These are phyloP conservation scores for Plantago elongata DNA, from an alignment of 257 asterid species.

Conservation along the genomic window DNA sequence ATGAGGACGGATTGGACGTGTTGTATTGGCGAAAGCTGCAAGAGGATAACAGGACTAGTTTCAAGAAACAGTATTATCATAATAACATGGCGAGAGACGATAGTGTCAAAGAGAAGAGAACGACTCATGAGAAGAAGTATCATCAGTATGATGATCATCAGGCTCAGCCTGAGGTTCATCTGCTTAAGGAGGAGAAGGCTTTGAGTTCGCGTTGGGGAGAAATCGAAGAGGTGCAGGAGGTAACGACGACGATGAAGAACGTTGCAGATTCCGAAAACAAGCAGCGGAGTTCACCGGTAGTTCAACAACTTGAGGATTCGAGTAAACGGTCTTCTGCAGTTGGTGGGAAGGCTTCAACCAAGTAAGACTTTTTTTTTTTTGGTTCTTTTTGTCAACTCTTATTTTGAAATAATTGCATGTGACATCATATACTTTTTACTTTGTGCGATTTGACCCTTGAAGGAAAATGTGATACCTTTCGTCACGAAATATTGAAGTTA, in stretches of 20 bases:
- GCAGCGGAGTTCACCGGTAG: conserved; percentile 27
- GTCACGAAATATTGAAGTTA: no score
- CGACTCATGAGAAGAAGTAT: conserved; percentile 24
- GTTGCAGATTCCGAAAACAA: conserved; percentile 8
- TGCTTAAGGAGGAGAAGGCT: conserved; percentile 72
- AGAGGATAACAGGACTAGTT: conserved; percentile 37
- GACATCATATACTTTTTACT: no score
- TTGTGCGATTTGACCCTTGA: no score
- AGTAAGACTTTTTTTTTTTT: not conserved
- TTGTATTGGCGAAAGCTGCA: conserved; percentile 72
- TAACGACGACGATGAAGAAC: no score
- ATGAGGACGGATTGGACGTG: conserved; percentile 89
- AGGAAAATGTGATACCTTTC: no score
- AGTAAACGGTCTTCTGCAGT: not conserved
- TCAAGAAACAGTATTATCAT: conserved; percentile 36
- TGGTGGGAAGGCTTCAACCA: not conserved
- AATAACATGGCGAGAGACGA: conserved; percentile 35
- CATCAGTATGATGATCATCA: not conserved
- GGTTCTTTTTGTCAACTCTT: no score
- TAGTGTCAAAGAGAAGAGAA: conserved; percentile 47
- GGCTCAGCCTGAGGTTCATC: conserved; percentile 51
- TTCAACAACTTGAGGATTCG: conserved; percentile 12
- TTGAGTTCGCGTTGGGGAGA: conserved; percentile 76
- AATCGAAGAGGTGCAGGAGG: not conserved
- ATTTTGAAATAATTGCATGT: no score